Evolutionary conservation across 441 rosid species (phyloP).

Genomic region (Pelargonium citronellum): DNA sequence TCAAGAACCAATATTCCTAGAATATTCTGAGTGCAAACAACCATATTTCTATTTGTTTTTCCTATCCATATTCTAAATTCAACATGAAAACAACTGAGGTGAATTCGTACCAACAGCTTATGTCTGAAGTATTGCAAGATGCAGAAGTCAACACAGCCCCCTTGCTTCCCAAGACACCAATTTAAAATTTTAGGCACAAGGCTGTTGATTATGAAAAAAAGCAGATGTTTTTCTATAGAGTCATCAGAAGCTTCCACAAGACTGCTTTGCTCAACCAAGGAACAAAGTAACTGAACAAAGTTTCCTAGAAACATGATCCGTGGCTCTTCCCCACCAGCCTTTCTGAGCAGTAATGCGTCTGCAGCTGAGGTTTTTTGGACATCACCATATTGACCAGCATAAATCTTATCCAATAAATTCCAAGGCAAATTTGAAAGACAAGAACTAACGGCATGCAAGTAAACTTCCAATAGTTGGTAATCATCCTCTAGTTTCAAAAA

Average conservation of each 20-base stretch:
- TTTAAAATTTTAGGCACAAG: slow-evolving; percentile 53
- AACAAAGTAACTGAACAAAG: slow-evolving; percentile 66
- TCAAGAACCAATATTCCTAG: no score
- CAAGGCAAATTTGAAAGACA: slow-evolving; percentile 48
- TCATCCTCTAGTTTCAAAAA: slow-evolving; percentile 52
- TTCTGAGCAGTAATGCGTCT: slow-evolving; percentile 18
- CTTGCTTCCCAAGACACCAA: slow-evolving; percentile 55
- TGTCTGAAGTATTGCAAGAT: slow-evolving; percentile 61
- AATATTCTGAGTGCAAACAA: neutral
- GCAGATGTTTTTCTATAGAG: slow-evolving; percentile 30
- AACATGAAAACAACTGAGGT: slow-evolving; percentile 8
- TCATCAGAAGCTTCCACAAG: slow-evolving; percentile 28
- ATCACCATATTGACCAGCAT: slow-evolving; percentile 23
- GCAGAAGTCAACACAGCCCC: slow-evolving; percentile 24
- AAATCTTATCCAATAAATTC: slow-evolving; percentile 38
- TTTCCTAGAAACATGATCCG: slow-evolving; percentile 45
- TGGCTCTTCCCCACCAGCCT: slow-evolving; percentile 24
- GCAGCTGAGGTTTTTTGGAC: slow-evolving; percentile 14
- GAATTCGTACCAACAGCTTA: slow-evolving; percentile 63
- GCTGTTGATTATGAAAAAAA: slow-evolving; percentile 32
- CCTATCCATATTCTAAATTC: neutral
- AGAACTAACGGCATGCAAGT: slow-evolving; percentile 37
- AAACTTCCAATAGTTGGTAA: slow-evolving; percentile 38
- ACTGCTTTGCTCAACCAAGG: slow-evolving; percentile 46
- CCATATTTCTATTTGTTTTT: neutral